phyloP scores from a whole-genome alignment of 2,329 filamentous ascomycete genomes.

The Ophiostoma quercus region DNA sequence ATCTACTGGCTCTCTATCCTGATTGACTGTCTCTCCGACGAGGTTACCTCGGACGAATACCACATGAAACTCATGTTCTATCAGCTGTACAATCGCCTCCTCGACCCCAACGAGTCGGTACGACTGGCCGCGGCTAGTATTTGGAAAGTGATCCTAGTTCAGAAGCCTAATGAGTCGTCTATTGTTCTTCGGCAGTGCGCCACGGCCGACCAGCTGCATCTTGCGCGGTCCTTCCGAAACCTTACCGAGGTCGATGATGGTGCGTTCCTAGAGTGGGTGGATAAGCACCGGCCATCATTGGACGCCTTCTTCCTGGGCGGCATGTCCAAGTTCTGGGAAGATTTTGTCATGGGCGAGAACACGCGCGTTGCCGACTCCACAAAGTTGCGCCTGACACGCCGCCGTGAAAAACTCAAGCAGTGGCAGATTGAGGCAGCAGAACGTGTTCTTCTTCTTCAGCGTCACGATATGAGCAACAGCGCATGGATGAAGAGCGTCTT shows the following conservation, averaged over 20 bases:
- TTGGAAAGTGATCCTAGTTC: constrained; percentile 87
- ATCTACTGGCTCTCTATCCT: constrained; percentile 95
- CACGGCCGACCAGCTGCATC: constrained; percentile 59
- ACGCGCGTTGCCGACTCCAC: constrained; percentile 70
- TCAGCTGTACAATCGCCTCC: constrained; percentile 82
- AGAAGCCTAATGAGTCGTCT: constrained; percentile 79
- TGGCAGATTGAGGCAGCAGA: constrained; percentile 69
- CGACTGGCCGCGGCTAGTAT: constrained; percentile 74
- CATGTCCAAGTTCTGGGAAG: constrained; percentile 79
- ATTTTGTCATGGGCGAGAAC: constrained; percentile 80
- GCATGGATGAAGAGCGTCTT: constrained; percentile 97
- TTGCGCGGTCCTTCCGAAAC: constrained; percentile 74
- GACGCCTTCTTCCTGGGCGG: constrained; percentile 77
- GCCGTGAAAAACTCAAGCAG: constrained; percentile 73
- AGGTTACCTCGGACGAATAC: constrained; percentile 61
- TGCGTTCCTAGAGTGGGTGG: constrained; percentile 81
- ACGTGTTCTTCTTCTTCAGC: constrained; percentile 65
- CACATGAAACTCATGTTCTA: constrained; percentile 86
- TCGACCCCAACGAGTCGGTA: constrained; percentile 60
- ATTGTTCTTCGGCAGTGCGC: constrained; percentile 68
- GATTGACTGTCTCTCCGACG: constrained; percentile 64
- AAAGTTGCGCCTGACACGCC: constrained; percentile 62
- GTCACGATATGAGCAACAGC: constrained; percentile 80
- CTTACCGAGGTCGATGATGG: constrained; percentile 85
- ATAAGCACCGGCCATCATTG: constrained; percentile 70